phyloP scores from a whole-genome alignment of 2,329 filamentous ascomycete genomes.

The Nothophoma quercina region DNA sequence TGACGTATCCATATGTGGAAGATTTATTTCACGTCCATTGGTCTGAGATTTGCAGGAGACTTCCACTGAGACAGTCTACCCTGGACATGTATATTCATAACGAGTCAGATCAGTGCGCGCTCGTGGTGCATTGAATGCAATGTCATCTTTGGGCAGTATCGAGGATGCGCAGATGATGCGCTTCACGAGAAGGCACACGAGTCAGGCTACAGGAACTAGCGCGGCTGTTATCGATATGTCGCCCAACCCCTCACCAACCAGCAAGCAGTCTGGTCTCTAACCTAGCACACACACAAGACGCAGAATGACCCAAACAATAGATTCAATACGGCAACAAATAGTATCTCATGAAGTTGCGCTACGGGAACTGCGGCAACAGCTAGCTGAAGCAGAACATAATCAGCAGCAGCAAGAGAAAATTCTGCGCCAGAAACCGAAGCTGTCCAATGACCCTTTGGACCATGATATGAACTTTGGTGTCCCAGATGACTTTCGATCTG shows the following conservation, averaged over 20 bases:
- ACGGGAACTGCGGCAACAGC: slow-evolving; percentile 49
- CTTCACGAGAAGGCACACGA: no score
- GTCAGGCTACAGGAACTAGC: not conserved
- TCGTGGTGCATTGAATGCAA: no score
- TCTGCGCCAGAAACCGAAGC: slow-evolving; percentile 27
- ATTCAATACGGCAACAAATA: slow-evolving; percentile 53
- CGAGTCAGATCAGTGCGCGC: no score
- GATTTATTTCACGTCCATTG: no score
- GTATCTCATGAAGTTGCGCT: slow-evolving; percentile 53
- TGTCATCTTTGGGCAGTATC: no score
- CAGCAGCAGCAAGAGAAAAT: slow-evolving; percentile 36
- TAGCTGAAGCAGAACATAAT: slow-evolving; percentile 52
- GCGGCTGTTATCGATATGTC: slow-evolving; percentile 1
- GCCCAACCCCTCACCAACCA: slow-evolving; percentile 10
- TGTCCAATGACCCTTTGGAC: slow-evolving; percentile 35
- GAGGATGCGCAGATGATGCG: no score
- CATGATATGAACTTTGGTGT: slow-evolving; percentile 52
- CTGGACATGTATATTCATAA: no score
- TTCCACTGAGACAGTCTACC: no score
- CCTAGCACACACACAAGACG: not conserved
- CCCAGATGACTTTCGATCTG: slow-evolving; percentile 53
- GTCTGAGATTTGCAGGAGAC: no score
- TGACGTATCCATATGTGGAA: no score
- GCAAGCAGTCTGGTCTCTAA: not conserved
- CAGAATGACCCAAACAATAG: slow-evolving; percentile 32